phyloP scores from a whole-genome alignment of 805 yeast genomes.

The Lipomyces anomalus region DNA sequence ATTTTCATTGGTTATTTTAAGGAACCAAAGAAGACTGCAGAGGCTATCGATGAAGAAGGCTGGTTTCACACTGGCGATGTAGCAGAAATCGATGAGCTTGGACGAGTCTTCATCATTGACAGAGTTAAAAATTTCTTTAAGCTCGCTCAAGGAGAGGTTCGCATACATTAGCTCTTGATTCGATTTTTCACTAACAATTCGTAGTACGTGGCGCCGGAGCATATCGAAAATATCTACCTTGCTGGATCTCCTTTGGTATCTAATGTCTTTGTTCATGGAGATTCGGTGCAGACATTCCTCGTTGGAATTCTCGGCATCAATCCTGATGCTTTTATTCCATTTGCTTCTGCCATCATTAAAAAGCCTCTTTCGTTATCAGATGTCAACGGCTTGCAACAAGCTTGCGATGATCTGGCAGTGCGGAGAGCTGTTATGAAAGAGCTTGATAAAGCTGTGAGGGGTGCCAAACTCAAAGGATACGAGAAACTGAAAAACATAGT shows the following conservation, averaged over 20 bases:
- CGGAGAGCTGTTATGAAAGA: constrained; percentile 36
- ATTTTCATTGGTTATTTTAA: constrained; percentile 53
- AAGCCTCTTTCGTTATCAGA: constrained; percentile 32
- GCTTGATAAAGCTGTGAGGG: constrained; percentile 37
- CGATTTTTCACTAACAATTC: too few relatives aligned
- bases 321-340: constrained; percentile 38
- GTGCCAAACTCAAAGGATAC: constrained; percentile 49
- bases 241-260: constrained; percentile 46
- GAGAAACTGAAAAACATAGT: constrained; percentile 54
- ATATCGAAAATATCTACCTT: constrained; percentile 59
- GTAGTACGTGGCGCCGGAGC: constrained; percentile 72
- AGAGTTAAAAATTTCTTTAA: constrained; percentile 77
- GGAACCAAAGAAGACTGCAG: constrained; percentile 49
- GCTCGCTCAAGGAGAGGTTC: constrained; percentile 57
- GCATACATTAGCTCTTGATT: too few relatives aligned
- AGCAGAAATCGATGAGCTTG: constrained; percentile 46
- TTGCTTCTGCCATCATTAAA: constrained; percentile 23
- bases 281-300: constrained; percentile 49
- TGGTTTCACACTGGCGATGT: constrained; percentile 46
- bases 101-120: constrained; percentile 59
- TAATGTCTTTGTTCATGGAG: constrained; percentile 61
- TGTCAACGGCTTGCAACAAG: constrained; percentile 29
- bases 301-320: constrained; percentile 63
- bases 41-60: constrained; percentile 43
- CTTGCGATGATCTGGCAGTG: constrained; percentile 36